Evolutionary conservation across 352 stramenopile species (phyloP).

Genomic region (Chrysophaeum taylorii): DNA sequence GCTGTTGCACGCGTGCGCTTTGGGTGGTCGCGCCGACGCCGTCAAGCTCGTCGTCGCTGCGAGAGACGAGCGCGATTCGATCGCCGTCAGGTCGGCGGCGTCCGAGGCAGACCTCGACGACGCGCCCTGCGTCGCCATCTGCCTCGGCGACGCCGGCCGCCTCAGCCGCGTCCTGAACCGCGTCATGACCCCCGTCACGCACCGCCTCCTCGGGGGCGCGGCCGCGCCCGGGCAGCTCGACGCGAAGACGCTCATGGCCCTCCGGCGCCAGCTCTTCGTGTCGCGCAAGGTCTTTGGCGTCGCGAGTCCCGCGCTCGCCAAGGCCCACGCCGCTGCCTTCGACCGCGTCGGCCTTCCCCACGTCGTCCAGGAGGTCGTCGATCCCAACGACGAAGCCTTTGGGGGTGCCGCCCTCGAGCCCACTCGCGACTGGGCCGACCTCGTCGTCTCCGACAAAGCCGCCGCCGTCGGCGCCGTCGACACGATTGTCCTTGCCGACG

Average conservation of each 20-base stretch:
- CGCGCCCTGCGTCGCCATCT: constrained; percentile 79
- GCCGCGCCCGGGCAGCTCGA: constrained; percentile 90
- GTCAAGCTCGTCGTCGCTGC: constrained; percentile 56
- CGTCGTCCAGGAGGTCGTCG: no score
- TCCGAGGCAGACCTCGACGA: no score
- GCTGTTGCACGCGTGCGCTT: no score
- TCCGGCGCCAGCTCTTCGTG: constrained; percentile 29
- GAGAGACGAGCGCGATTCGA: constrained; percentile 48
- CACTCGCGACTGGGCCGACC: no score
- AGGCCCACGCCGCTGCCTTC: constrained; percentile 92
- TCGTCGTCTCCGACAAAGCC: no score
- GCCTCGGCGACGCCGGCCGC: constrained; percentile 77
- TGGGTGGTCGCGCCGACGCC: constrained; percentile 53
- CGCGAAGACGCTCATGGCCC: constrained; percentile 76
- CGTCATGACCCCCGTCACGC: constrained; percentile 87
- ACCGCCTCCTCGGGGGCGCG: constrained; percentile 66
- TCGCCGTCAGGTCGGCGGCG: constrained; percentile 33
- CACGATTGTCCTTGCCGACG: no score
- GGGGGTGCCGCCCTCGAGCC: no score
- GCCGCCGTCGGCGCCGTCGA: no score
- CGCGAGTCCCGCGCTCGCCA: no score
- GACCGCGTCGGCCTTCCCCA: constrained; percentile 66
- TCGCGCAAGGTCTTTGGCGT: no score
- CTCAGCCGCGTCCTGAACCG: constrained; percentile 84
- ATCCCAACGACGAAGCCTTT: no score